Evolutionary conservation across 768 basidiomycete species (phyloP).

Genomic region (Macrolepiota fuliginosa): DNA sequence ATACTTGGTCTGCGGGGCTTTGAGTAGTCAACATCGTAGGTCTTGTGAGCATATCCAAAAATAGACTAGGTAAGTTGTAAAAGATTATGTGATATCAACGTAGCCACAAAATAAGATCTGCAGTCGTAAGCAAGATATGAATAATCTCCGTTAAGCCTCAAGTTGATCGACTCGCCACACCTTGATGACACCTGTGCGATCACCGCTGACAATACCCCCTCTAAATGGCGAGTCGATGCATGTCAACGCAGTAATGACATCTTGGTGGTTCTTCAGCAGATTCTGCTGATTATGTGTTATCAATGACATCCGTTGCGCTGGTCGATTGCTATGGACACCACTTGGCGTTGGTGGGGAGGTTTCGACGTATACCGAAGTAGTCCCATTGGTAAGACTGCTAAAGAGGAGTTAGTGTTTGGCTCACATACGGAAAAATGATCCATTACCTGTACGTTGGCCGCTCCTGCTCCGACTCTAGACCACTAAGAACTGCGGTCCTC

Average conservation of each 20-base stretch:
- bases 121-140: background rate
- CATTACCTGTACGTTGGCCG: conserved; percentile 74
- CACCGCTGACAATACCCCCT: conserved; percentile 90
- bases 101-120: background rate
- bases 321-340: conserved; percentile 55
- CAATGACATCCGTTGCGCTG: conserved; percentile 73
- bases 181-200: conserved; percentile 86
- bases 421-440: background rate
- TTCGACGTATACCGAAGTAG: conserved; percentile 56
- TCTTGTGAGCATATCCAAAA: no score
- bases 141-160: conserved; percentile 21
- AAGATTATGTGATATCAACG: no score
- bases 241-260: conserved; percentile 81
- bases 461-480: conserved; percentile 72
- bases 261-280: conserved; percentile 84
- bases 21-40: no score
- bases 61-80: no score
- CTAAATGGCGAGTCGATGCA: conserved; percentile 92
- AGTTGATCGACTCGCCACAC: conserved; percentile 76
- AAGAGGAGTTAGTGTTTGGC: background rate
- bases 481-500: conserved; percentile 77
- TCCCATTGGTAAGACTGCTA: conserved; percentile 36
- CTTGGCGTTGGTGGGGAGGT: conserved; percentile 51
- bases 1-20: no score
- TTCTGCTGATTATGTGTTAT: conserved; percentile 84